phyloP scores from a whole-genome alignment of 2,329 filamentous ascomycete genomes.

The Ophiostoma sp. region DNA sequence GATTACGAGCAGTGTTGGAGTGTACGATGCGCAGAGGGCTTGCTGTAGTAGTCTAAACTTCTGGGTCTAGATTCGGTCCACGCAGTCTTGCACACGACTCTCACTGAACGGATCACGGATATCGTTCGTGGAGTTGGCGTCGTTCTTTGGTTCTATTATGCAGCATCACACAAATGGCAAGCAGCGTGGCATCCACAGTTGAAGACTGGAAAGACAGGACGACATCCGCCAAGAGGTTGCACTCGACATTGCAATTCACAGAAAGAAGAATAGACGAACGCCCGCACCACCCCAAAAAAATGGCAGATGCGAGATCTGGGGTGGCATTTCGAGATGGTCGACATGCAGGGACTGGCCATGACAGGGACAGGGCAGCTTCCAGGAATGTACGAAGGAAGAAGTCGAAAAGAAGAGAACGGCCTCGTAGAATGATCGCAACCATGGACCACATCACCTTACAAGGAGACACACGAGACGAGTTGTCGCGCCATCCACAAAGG shows the following conservation, averaged over 20 bases:
- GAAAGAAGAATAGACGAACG: conserved; percentile 8
- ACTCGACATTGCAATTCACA: not conserved
- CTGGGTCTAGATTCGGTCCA: not conserved
- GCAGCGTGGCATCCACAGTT: not conserved
- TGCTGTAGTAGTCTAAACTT: not conserved
- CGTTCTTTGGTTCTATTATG: not conserved
- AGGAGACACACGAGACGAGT: not conserved
- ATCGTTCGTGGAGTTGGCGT: not conserved
- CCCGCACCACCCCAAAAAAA: not conserved
- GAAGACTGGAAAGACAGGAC: not conserved
- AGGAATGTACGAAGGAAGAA: not conserved
- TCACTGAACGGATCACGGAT: not conserved
- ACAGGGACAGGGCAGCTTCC: not conserved
- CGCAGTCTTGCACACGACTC: not conserved
- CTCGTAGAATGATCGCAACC: not conserved
- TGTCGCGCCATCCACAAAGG: not conserved
- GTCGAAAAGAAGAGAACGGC: not conserved
- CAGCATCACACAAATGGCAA: not conserved
- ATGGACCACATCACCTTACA: not conserved
- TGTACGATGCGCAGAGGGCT: too few species aligned
- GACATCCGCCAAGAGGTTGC: not conserved
- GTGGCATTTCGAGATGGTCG: not conserved
- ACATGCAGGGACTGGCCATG: not conserved
- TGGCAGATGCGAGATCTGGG: not conserved
- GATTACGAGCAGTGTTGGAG: too few species aligned